A percentile compares a stretch with the other conserved stretches of the same genome.
These are phyloP conservation scores for Colletotrichum liriopes DNA, from an alignment of 2,329 filamentous ascomycete species.

Conservation along the genomic window DNA sequence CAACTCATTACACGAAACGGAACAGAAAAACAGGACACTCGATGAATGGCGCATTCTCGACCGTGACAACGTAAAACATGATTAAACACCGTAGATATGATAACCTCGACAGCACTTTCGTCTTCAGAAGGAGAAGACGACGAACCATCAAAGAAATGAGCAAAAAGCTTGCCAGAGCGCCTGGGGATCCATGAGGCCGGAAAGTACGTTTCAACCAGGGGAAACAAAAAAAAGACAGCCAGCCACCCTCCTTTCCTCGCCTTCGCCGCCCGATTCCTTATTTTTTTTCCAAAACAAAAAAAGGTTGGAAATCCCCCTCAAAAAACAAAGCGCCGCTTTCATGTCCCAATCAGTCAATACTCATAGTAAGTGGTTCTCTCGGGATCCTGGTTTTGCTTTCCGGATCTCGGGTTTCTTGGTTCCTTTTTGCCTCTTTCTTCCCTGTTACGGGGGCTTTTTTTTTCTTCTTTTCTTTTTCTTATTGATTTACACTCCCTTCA, in stretches of 20 bases:
- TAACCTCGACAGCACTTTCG: not conserved
- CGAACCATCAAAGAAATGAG: not conserved
- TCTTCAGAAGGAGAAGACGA: not conserved
- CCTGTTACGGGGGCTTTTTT: not conserved
- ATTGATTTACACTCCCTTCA: constrained; percentile 46
- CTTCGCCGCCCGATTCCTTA: not conserved
- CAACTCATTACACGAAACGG: not conserved
- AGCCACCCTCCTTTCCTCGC: not conserved
- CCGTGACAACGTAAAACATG: not conserved
- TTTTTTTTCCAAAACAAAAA: not conserved
- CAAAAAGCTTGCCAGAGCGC: not conserved
- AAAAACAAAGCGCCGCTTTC: constrained; percentile 9
- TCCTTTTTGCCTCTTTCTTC: no score
- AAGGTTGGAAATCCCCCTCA: not conserved
- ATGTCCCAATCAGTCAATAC: constrained; percentile 10
- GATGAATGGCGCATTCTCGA: not conserved
- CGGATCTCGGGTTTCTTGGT: no score
- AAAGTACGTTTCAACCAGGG: not conserved
- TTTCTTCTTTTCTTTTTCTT: not conserved
- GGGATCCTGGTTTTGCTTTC: not conserved
- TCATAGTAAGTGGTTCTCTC: not conserved
- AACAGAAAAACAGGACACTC: not conserved
- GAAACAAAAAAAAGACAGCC: not conserved
- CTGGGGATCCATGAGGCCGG: not conserved
- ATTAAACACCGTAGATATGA: not conserved